Evolutionary conservation across 2,329 filamentous ascomycete species (phyloP).

Genomic region (Exophiala phaeomuriformis): DNA sequence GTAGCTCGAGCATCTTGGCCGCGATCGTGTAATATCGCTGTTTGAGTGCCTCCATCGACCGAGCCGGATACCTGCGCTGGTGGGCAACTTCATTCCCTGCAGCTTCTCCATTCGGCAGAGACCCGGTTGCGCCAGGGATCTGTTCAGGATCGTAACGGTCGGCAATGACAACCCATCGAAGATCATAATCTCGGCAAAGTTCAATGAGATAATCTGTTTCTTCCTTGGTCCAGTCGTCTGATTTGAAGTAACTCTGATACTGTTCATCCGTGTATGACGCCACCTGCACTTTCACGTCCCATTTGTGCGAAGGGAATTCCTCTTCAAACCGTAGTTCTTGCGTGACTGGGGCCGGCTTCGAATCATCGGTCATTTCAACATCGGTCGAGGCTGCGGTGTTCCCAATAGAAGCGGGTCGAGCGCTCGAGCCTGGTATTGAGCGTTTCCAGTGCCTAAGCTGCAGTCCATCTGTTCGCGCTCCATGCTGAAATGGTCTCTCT

Average conservation of each 20-base stretch:
- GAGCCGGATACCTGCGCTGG: constrained; percentile 35
- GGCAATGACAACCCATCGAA: constrained; percentile 85
- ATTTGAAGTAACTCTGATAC: constrained; percentile 68
- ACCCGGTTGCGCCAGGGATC: constrained; percentile 5
- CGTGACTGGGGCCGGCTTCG: constrained; percentile 29
- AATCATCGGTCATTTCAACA: constrained; percentile 26
- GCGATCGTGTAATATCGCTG: constrained; percentile 82
- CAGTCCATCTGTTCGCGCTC: constrained; percentile 64
- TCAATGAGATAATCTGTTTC: constrained; percentile 89
- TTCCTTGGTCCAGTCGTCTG: constrained; percentile 75
- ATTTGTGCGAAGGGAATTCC: constrained; percentile 67
- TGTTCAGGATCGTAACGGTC: constrained; percentile 72
- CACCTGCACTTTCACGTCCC: constrained; percentile 71
- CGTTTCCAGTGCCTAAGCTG: constrained; percentile 74
- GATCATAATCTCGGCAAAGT: constrained; percentile 67
- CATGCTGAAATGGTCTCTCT: constrained; percentile 60
- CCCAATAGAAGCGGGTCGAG: constrained; percentile 20
- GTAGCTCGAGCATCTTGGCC: constrained; percentile 70
- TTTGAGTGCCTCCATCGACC: constrained; percentile 86
- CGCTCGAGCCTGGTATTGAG: constrained; percentile 39
- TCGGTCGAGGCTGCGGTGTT: constrained; percentile 28
- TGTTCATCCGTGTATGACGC: constrained; percentile 81
- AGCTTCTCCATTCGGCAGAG: constrained; percentile 32
- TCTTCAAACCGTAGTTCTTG: constrained; percentile 34
- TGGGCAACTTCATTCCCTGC: constrained; percentile 21